Percentiles rank a stretch among this genome's conserved stretches.
phyloP scores from a whole-genome alignment of 106 monocot genomes.

The Xerophyta viscosa region DNA sequence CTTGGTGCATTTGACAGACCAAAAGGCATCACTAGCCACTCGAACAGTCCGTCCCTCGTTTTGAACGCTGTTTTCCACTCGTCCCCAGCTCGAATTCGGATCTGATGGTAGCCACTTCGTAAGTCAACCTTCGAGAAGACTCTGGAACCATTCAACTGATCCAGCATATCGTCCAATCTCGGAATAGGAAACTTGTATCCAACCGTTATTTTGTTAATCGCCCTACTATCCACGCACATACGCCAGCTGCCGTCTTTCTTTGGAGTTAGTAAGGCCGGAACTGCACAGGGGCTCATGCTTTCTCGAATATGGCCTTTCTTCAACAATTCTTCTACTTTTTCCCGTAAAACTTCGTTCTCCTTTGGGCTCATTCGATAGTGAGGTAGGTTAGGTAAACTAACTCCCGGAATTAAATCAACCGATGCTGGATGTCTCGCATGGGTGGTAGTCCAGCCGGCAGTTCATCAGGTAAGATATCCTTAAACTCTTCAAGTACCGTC shows the following conservation, averaged over 20 bases:
- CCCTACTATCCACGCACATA: slow-evolving; percentile 6
- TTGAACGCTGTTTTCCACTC: slow-evolving; percentile 21
- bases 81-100: neutral
- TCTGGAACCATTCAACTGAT: neutral
- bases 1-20: slow-evolving; percentile 10
- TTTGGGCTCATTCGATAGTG: slow-evolving; percentile 3
- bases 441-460: slow-evolving; percentile 3
- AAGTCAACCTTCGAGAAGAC: slow-evolving; percentile 19
- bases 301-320: neutral
- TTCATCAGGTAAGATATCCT: slow-evolving; percentile 2
- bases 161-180: slow-evolving; percentile 4
- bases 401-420: neutral
- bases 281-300: slow-evolving; percentile 5
- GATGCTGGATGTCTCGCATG: slow-evolving; percentile 6
- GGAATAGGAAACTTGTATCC: slow-evolving; percentile 7
- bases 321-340: slow-evolving; percentile 2
- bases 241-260: slow-evolving; percentile 6
- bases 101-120: slow-evolving; percentile 11
- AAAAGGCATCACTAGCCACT: slow-evolving; percentile 19
- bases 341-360: neutral
- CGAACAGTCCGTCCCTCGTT: slow-evolving; percentile 5
- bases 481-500: neutral
- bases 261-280: slow-evolving; percentile 11
- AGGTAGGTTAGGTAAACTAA: slow-evolving; percentile 6
- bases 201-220: slow-evolving; percentile 9